Percentiles rank a stretch among this genome's conserved stretches.
phyloP scores from a whole-genome alignment of 495 filamentous ascomycete species.

The Evernia prunastri region DNA sequence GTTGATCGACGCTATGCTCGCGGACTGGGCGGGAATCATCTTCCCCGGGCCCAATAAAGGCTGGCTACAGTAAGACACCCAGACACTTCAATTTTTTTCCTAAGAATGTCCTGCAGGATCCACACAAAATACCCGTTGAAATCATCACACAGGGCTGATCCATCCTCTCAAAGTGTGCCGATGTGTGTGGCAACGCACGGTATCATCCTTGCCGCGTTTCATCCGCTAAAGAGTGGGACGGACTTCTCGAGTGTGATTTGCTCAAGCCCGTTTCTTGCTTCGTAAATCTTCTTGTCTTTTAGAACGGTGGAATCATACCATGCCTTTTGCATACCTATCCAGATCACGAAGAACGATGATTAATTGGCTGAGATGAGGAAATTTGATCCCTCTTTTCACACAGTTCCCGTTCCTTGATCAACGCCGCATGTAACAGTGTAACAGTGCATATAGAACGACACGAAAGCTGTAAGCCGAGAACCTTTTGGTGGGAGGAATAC shows the following conservation, averaged over 20 bases:
- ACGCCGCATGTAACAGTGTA: not conserved
- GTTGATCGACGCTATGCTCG: constrained; percentile 8
- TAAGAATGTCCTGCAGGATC: constrained; percentile 14
- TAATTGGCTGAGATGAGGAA: not conserved
- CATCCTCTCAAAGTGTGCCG: constrained; percentile 13
- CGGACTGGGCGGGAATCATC: constrained; percentile 7
- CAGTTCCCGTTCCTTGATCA: not conserved
- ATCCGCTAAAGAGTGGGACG: not conserved
- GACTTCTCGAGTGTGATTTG: constrained; percentile 12
- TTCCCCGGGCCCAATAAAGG: not conserved
- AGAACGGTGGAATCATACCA: not conserved
- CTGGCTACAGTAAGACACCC: too few relatives aligned
- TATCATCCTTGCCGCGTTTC: constrained; percentile 13
- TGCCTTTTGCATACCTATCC: not conserved
- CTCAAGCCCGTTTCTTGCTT: not conserved
- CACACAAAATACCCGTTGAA: constrained; percentile 10
- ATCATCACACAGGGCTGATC: constrained; percentile 12
- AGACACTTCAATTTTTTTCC: not conserved
- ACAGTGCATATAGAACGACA: not conserved
- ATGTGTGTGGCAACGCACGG: too few relatives aligned
- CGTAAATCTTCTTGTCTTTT: not conserved
- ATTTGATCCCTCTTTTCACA: not conserved
- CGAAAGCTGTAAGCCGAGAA: not conserved
- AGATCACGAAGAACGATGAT: constrained; percentile 1
- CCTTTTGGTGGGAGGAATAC: not conserved